Base-by-base conservation (phyloP, 352 stramenopile species). In the Globisporangium irregulare region DNA sequence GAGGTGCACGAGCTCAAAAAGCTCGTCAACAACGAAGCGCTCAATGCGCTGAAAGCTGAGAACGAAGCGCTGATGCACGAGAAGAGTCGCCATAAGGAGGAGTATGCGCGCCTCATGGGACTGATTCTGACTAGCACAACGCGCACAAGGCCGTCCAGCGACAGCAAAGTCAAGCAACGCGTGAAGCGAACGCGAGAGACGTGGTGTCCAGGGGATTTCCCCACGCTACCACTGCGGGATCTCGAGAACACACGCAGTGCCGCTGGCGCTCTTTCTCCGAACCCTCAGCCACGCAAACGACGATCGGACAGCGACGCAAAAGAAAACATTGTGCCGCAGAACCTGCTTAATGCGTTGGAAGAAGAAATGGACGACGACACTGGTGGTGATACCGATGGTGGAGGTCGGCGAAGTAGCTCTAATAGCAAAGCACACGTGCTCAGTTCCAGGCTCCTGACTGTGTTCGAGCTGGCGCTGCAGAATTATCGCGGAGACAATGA, bases 1-100 rank as follows among this genome's bases (percentile, higher is more conserved):
- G 80, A 94, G 56, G 75, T 94, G 29, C 72, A 85, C 57, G 78
- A 89, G 34, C 73, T 94, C 41, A 90, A 92, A 70, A 81, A 82
- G 34, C 72, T 87, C 25, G 77, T 91, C 34, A 79, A 87, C 61
- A 73, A 62, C 22, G 81, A 87, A 36, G 76, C 74, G 36, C 62
- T 88, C 27, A 76, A 79, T 54, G 76, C 81, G 18, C 69, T 92
- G 7, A 89, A 88, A 70, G 86, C 84, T 14, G 86, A 94, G 70
- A 94, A 92, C 51, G 81, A 86, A 29, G 81, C 77, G 62, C 73
- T 93, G 36, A 69, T 86, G 34, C 70, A 80, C 32, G 82, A 89
- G 71, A 78, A 82, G 57, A 81, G 68, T 48, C 74, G 80, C 51
- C 82, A 90, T 57, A 82, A 90, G 62, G 72, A 69, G 2, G 77